Conservation (phyloP, 2,329 filamentous ascomycete species). For the Monosporascus sp. region DNA sequence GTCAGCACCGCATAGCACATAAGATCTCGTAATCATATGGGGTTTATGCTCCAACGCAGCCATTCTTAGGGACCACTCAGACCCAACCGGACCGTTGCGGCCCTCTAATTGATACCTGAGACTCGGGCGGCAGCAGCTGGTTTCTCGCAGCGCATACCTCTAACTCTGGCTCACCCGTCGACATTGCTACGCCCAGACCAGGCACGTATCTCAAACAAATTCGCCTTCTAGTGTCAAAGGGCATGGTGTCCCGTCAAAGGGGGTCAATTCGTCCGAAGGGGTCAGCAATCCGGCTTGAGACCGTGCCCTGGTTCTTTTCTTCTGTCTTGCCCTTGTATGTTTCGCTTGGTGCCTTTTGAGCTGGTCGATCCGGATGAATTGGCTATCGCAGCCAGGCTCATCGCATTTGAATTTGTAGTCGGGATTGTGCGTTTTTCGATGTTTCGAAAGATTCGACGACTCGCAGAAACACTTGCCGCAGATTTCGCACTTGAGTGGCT, state of each 20-base stretch:
- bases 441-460: slow-evolving; percentile 62
- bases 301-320: slow-evolving; percentile 14
- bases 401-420: slow-evolving; percentile 46
- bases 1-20: too few relatives aligned
- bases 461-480: slow-evolving; percentile 58
- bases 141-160: too few relatives aligned
- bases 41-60: too few relatives aligned
- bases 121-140: too few relatives aligned
- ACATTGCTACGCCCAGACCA: not conserved
- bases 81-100: too few relatives aligned
- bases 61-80: too few relatives aligned
- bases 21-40: too few relatives aligned
- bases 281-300: not conserved
- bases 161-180: too few relatives aligned
- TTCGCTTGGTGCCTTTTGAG: slow-evolving; percentile 38
- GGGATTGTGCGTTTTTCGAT: slow-evolving; percentile 55
- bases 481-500: slow-evolving; percentile 53
- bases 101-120: too few relatives aligned
- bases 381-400: slow-evolving; percentile 44
- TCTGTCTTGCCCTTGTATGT: slow-evolving; percentile 36
- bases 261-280: not conserved
- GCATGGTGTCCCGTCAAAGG: slow-evolving; percentile 3
- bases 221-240: not conserved
- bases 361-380: slow-evolving; percentile 57
- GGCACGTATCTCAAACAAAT: not conserved